A percentile compares a stretch with the other conserved stretches of the same genome.
Conservation (phyloP, 2,329 filamentous ascomycete genomes). For the Tolypocladium endophyticum region DNA sequence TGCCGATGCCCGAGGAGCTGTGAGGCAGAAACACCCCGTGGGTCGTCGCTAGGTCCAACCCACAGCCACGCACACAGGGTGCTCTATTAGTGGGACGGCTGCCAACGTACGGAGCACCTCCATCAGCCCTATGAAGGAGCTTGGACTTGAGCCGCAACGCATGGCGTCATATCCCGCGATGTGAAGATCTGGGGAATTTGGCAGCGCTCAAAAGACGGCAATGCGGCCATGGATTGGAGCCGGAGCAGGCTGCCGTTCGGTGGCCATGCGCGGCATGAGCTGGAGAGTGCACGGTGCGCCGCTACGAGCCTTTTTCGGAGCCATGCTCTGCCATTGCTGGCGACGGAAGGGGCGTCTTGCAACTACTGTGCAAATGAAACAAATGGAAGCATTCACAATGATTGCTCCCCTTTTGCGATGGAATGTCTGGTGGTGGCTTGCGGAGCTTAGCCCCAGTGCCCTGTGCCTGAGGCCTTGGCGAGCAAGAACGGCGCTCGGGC, state of each 20-base stretch:
- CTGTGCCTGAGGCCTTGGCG: neutral
- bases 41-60: neutral
- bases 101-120: too few relatives aligned
- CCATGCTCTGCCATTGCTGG: neutral
- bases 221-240: neutral
- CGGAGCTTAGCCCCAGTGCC: neutral
- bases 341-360: neutral
- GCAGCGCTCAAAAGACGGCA: neutral
- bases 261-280: neutral
- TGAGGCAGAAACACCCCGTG: neutral
- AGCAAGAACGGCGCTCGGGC: neutral
- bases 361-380: neutral
- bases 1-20: neutral
- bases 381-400: too few relatives aligned
- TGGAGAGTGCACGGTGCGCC: neutral
- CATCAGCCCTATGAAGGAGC: constrained; percentile 17
- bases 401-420: neutral
- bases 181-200: constrained; percentile 12
- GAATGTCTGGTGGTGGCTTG: neutral
- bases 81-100: neutral
- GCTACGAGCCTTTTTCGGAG: neutral
- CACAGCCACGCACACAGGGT: neutral
- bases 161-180: constrained; percentile 15
- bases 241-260: neutral
- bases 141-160: constrained; percentile 15